Evolutionary conservation across 2,329 filamentous ascomycete species (phyloP).

Genomic region (Colletotrichum liaoningense): DNA sequence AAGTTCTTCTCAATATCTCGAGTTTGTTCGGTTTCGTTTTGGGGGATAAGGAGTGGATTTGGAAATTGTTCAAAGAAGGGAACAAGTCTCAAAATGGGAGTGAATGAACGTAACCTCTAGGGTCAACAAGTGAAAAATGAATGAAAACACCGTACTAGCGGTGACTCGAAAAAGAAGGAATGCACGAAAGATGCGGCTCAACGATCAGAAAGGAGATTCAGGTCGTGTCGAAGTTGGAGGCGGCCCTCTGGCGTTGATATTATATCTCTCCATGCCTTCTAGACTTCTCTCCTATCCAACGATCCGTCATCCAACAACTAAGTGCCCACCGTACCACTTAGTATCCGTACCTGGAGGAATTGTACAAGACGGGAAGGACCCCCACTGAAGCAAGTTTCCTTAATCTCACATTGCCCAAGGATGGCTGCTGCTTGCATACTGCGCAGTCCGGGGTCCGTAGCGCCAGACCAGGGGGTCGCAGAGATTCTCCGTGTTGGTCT

Average conservation of each 20-base stretch:
- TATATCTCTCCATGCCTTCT: constrained; percentile 10
- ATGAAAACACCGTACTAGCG: constrained; percentile 31
- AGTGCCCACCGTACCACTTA: background rate
- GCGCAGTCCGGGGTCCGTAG: constrained; percentile 15
- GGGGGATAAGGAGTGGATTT: constrained; percentile 4
- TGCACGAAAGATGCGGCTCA: constrained; percentile 21
- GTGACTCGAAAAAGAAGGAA: constrained; percentile 27
- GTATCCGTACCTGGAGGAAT: background rate
- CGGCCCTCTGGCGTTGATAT: background rate
- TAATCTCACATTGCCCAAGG: constrained; percentile 16
- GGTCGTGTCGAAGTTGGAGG: background rate
- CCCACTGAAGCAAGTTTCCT: constrained; percentile 26
- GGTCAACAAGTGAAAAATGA: constrained; percentile 24
- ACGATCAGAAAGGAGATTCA: background rate
- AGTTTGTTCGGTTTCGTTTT: background rate
- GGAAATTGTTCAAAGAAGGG: background rate
- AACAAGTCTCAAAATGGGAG: constrained; percentile 1
- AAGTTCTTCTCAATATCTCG: constrained; percentile 2
- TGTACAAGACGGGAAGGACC: background rate
- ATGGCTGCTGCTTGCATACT: constrained; percentile 1
- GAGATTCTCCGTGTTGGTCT: constrained; percentile 21
- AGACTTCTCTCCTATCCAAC: background rate
- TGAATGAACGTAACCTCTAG: constrained; percentile 30
- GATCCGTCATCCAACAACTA: background rate
- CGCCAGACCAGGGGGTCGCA: background rate